A percentile compares a stretch with the other conserved stretches of the same genome.
Evolutionary conservation across 1,284 basidiomycete genomes (phyloP).

Genomic region (Coniophora puteana): DNA sequence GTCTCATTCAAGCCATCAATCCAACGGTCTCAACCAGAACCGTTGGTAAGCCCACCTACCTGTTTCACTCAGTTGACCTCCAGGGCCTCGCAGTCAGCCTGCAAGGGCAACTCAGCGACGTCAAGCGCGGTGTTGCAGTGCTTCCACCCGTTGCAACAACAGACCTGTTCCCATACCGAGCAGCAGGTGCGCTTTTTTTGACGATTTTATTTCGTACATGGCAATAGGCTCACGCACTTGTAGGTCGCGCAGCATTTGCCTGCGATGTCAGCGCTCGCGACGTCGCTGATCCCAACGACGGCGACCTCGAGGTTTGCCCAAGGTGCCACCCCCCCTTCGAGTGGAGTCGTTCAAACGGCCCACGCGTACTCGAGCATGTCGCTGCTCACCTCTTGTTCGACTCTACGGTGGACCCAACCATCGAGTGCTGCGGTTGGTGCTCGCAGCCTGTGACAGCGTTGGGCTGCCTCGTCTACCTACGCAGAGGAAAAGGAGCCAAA

Average conservation of each 20-base stretch:
- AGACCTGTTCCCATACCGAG: background rate
- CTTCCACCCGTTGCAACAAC: background rate
- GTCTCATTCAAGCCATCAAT: background rate
- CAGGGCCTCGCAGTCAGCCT: background rate
- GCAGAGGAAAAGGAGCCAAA: slow-evolving; percentile 18
- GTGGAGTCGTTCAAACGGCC: background rate
- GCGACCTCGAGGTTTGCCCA: background rate
- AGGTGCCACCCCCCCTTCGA: background rate
- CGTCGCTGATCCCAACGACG: background rate
- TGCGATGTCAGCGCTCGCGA: no score
- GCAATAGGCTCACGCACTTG: background rate
- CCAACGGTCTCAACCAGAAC: background rate
- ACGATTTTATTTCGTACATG: background rate
- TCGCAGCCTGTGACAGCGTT: background rate
- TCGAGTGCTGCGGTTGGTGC: background rate
- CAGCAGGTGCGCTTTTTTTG: background rate
- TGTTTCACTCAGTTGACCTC: background rate
- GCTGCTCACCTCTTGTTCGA: background rate
- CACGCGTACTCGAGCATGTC: background rate
- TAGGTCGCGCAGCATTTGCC: background rate
- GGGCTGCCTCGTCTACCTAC: background rate
- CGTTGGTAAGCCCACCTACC: background rate
- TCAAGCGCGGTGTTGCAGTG: background rate
- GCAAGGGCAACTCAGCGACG: no score
- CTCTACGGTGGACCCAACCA: background rate